phyloP scores from a whole-genome alignment of 2,329 filamentous ascomycete genomes.

The Penicillium frequentans region DNA sequence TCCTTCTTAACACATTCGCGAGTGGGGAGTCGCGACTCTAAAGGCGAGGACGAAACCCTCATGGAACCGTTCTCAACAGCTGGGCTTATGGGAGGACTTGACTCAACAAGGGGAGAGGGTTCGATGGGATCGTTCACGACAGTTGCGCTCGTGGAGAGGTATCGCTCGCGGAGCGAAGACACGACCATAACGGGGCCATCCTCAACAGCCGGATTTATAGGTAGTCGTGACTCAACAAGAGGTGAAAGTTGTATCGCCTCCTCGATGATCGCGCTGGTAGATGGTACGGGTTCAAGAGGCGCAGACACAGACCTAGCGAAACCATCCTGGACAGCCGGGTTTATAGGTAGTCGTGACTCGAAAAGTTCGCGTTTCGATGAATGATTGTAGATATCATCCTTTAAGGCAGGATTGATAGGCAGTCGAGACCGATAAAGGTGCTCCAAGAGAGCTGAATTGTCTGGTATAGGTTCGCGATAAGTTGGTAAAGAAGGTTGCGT shows the following conservation, averaged over 20 bases:
- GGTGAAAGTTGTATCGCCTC: neutral
- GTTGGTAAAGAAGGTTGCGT: neutral
- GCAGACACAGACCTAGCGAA: neutral
- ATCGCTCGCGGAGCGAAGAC: neutral
- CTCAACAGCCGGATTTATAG: slow-evolving; percentile 7
- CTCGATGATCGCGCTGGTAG: neutral
- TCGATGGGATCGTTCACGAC: neutral
- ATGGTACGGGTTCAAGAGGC: no score
- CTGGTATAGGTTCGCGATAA: neutral
- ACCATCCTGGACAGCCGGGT: neutral
- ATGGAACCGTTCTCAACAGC: neutral
- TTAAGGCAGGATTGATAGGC: neutral
- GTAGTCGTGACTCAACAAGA: slow-evolving; percentile 13
- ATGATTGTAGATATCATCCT: neutral
- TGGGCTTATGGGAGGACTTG: slow-evolving; percentile 11
- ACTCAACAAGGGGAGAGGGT: slow-evolving; percentile 7
- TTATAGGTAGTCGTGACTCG: neutral
- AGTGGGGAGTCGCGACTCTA: neutral
- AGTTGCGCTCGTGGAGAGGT: neutral
- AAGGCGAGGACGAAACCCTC: neutral
- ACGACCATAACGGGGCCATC: neutral
- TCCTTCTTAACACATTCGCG: neutral
- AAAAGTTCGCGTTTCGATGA: neutral
- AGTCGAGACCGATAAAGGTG: neutral
- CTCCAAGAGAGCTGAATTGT: neutral